phyloP scores from a whole-genome alignment of 2,329 filamentous ascomycete species.

The Ophiostoma sp. region DNA sequence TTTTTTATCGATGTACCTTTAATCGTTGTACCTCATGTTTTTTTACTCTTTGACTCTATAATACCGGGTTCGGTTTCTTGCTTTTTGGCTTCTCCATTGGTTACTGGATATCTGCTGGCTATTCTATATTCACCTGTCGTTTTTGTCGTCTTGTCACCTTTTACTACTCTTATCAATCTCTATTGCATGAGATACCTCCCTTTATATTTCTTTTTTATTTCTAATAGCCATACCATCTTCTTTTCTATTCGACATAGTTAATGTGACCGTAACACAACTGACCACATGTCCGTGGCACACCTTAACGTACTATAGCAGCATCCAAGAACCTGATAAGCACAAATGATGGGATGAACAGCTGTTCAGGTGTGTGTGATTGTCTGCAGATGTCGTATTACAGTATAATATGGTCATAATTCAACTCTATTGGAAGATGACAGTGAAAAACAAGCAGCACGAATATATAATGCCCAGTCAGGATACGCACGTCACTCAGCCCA shows the following conservation, averaged over 20 bases:
- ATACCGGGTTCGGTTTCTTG: background rate
- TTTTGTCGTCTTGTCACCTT: background rate
- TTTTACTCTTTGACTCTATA: background rate
- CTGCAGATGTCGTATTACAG: background rate
- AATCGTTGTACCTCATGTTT: no score
- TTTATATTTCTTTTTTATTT: background rate
- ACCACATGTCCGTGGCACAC: no score
- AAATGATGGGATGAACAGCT: background rate
- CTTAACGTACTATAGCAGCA: background rate
- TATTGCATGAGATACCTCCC: background rate
- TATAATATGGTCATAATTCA: background rate
- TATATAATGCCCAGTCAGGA: background rate
- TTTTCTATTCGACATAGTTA: background rate
- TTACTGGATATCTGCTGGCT: conserved; percentile 14
- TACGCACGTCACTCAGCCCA: background rate
- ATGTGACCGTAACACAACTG: background rate
- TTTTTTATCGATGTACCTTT: no score
- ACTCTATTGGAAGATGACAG: background rate
- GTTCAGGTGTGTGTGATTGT: background rate
- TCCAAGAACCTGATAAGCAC: background rate
- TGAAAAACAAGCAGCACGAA: background rate
- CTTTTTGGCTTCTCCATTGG: background rate
- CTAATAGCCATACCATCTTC: background rate
- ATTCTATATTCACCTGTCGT: conserved; percentile 6
- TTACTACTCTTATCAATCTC: background rate